Base-by-base conservation (phyloP, 179 eudicot species). In the Beta corolliflora region DNA sequence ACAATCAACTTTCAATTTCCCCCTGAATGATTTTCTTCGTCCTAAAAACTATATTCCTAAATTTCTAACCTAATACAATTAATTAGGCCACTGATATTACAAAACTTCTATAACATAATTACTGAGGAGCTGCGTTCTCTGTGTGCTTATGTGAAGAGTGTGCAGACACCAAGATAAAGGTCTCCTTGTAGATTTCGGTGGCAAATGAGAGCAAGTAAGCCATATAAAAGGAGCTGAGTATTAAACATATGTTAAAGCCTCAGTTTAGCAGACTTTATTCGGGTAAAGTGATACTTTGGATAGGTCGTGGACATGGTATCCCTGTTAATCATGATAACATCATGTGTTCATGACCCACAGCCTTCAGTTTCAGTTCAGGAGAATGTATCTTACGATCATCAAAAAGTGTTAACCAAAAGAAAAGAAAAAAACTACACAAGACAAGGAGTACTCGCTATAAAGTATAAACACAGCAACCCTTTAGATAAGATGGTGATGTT, bases 301-400 rank as follows among this genome's bases (percentile, higher is more conserved):
- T 29, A 68, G 25, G 29, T 9, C 10, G 41, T 36, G 41, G 41
- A 46, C 19, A 76, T 29, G 41, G 41, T 18, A 55, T 3, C 78
- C 36, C 15, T 25, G 3, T 36, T 18, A 5, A 75, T 71, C 75
- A 13, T 19, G 58, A 71, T 18, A n/a, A 11, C 10, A 45, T 50
- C 41, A 36, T 36, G 41, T 71, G 75, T 67, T 18, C 31, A 52
- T n/a, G 58, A 52, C 76, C 13, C 31, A 50, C 29, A 75, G 14
- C 53, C 31, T 75, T 75, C 50, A 58, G 19, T 56, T 31, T 58
- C 64, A 75, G 29, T 73, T 73, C 61, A 73, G 63, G 76, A 53
- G 16, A 5, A 29, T 4, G 7, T 67, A 5, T n/a, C 59, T 3
- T 14, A 23, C 52, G 44, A 31, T 55, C 64, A 54, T 73, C 77